Percentiles rank a stretch among this genome's conserved stretches.
Evolutionary conservation across 768 basidiomycete species (phyloP).

Genomic region (Naganishia friedmannii): DNA sequence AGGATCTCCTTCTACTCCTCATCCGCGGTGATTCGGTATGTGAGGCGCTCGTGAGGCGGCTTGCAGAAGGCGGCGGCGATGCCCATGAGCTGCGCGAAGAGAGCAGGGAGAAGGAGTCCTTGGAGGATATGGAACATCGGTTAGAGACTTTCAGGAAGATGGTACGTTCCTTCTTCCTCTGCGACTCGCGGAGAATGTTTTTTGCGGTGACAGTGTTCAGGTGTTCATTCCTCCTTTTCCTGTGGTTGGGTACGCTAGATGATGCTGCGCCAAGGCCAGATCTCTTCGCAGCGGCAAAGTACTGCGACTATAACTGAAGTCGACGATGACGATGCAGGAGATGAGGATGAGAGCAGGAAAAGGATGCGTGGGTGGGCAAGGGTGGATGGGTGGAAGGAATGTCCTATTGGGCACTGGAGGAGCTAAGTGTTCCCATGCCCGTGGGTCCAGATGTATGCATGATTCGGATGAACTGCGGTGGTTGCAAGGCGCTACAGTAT

Average conservation of each 20-base stretch:
- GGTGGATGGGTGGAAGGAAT: constrained; percentile 18
- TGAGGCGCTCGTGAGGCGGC: neutral
- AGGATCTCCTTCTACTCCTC: neutral
- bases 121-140: neutral
- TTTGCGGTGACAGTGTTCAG: neutral
- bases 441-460: no score
- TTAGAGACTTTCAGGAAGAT: neutral
- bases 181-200: neutral
- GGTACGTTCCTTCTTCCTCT: neutral
- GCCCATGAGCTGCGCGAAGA: neutral
- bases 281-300: neutral
- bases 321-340: neutral
- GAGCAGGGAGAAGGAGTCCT: neutral
- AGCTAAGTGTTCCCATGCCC: neutral
- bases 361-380: neutral
- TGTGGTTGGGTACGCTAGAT: neutral
- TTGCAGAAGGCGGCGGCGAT: neutral
- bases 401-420: constrained; percentile 16
- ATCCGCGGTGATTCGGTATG: neutral
- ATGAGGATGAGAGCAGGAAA: neutral
- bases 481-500: no score
- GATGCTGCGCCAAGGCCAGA: neutral
- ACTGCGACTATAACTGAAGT: neutral
- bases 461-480: no score
- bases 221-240: no score